Percentiles rank a stretch among this genome's conserved stretches.
Evolutionary conservation across 495 filamentous ascomycete genomes (phyloP).

Genomic region (Hyaloscypha bicolor): DNA sequence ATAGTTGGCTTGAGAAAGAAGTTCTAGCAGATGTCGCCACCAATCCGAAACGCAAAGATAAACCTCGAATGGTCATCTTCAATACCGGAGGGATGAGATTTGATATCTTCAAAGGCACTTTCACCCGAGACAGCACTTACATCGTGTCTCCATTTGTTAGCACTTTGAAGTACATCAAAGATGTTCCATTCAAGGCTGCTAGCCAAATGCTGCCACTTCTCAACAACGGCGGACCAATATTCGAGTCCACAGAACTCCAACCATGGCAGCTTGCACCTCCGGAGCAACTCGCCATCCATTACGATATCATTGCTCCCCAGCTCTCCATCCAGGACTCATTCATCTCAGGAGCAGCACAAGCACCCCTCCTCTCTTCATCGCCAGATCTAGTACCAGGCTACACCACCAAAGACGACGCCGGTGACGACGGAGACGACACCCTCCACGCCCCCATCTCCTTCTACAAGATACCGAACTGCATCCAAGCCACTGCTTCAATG

Average conservation of each 20-base stretch:
- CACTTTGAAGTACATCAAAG: conserved; percentile 72
- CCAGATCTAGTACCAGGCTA: conserved; percentile 72
- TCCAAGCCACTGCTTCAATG: conserved; percentile 67
- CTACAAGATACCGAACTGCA: conserved; percentile 79
- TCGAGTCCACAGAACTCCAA: conserved; percentile 20
- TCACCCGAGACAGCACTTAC: conserved; percentile 83
- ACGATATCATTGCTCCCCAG: conserved; percentile 17
- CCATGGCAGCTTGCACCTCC: conserved; percentile 27
- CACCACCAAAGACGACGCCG: conserved; percentile 83
- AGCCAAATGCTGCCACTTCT: conserved; percentile 69
- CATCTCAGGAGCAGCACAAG: conserved; percentile 12
- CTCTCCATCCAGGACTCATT: conserved; percentile 5
- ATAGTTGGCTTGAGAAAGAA: conserved; percentile 73
- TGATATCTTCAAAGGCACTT: conserved; percentile 89
- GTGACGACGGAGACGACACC: conserved; percentile 89
- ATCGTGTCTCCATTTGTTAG: conserved; percentile 89
- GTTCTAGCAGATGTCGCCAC: conserved; percentile 67
- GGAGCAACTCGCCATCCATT: conserved; percentile 26
- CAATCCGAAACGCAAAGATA: conserved; percentile 40
- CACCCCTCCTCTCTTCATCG: conserved; percentile 7
- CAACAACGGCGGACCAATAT: conserved; percentile 51
- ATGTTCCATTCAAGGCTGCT: conserved; percentile 77
- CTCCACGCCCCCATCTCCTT: conserved; percentile 73
- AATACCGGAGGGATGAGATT: conserved; percentile 94
- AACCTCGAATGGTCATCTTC: conserved; percentile 68